Percentiles rank a stretch among this genome's conserved stretches.
These are phyloP conservation scores for Phytophthora ramorum DNA, from an alignment of 352 stramenopile species.

Conservation along the genomic window DNA sequence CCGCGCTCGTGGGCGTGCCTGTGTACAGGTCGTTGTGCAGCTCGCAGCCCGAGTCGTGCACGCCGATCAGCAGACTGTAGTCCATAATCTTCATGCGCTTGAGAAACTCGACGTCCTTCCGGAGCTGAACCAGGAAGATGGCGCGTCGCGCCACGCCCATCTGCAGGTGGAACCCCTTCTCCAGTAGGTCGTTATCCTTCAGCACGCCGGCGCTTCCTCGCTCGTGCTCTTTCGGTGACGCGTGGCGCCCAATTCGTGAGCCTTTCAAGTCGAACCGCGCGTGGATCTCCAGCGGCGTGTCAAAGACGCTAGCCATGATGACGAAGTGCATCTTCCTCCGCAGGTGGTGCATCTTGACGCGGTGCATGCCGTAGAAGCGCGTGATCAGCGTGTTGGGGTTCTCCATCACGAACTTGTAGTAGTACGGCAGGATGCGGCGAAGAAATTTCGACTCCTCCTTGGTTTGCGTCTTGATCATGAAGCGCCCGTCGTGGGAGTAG, in stretches of 20 bases:
- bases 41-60: slow-evolving; percentile 83
- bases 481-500: slow-evolving; percentile 96
- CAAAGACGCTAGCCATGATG: slow-evolving; percentile 98
- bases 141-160: slow-evolving; percentile 74
- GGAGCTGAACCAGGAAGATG: slow-evolving; percentile 89
- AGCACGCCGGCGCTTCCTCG: slow-evolving; percentile 69
- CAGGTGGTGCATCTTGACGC: slow-evolving; percentile 97
- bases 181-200: slow-evolving; percentile 93
- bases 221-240: slow-evolving; percentile 73
- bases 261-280: slow-evolving; percentile 92
- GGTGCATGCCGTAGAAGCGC: slow-evolving; percentile 98
- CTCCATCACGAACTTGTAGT: slow-evolving; percentile 97
- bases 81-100: slow-evolving; percentile 96
- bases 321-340: slow-evolving; percentile 94
- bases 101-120: slow-evolving; percentile 91
- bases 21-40: slow-evolving; percentile 64
- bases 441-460: slow-evolving; percentile 99
- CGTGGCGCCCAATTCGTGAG: slow-evolving; percentile 85
- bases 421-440: slow-evolving; percentile 96
- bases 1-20: slow-evolving; percentile 23
- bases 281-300: slow-evolving; percentile 94
- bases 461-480: slow-evolving; percentile 99
- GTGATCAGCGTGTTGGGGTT: slow-evolving; percentile 98
- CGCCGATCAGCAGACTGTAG: slow-evolving; percentile 93
- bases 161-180: slow-evolving; percentile 86